phyloP scores from a whole-genome alignment of 371 early-diverging fungal genomes.

The Mucor indicus region DNA sequence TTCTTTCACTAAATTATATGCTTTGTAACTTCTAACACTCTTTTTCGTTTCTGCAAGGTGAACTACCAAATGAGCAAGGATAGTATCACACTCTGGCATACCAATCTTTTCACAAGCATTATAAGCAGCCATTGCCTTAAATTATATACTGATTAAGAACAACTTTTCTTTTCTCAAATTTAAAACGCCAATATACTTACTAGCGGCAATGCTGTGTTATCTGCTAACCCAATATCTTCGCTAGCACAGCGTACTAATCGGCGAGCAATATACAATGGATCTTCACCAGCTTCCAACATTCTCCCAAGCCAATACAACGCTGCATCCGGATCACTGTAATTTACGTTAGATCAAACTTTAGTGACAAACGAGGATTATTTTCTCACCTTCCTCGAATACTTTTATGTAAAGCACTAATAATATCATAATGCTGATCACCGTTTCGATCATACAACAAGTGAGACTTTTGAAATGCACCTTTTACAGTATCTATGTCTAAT shows the following conservation, averaged over 20 bases:
- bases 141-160: constrained; percentile 16
- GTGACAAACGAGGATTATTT: no score
- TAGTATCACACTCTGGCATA: constrained; percentile 89
- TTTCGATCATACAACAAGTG: constrained; percentile 79
- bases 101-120: constrained; percentile 85
- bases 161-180: no score
- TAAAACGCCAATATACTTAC: no score
- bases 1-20: constrained; percentile 60
- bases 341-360: no score
- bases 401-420: constrained; percentile 87
- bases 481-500: constrained; percentile 22
- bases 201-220: constrained; percentile 70
- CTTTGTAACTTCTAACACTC: constrained; percentile 77
- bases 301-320: constrained; percentile 88
- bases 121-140: constrained; percentile 66
- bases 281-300: constrained; percentile 88
- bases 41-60: constrained; percentile 82
- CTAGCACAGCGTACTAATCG: constrained; percentile 78
- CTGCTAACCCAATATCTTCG: constrained; percentile 89
- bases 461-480: constrained; percentile 72
- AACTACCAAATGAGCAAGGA: constrained; percentile 75
- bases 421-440: constrained; percentile 87
- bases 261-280: constrained; percentile 81
- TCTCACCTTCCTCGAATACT: constrained; percentile 72
- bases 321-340: constrained; percentile 64